Base-by-base conservation (phyloP, 2,329 filamentous ascomycete species). In the Aspergillus spinulosporus region DNA sequence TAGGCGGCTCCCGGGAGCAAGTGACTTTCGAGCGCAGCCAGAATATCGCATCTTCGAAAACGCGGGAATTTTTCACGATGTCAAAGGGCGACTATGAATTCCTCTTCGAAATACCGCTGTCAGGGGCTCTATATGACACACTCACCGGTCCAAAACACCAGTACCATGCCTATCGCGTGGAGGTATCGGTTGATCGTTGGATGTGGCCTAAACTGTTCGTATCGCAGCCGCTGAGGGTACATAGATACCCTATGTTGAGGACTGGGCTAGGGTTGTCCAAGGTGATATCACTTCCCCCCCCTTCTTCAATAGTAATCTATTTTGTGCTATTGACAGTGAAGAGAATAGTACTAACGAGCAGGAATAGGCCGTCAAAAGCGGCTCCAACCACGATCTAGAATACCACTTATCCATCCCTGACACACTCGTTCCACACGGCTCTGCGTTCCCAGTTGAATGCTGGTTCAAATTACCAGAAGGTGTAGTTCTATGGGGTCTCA, bases 41-140 rank as follows among this genome's bases (percentile, higher is more conserved):
- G 12, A 15, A 50, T 2, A 43, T 65, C 4, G 64, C 60, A 4
- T 54, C 58, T 4, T 62, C 63, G 1, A 58, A 59, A 47, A 61
- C 51, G 5, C 51, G 62, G 15, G 58, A 45, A 21, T 50, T 54
- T 1, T 65, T 66, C 40, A 54, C 14, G 45, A 49, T 65, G 42
- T 56, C 62, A 1, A 50, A 55, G 5, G 64, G 64, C 8, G 31
- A 62, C 29, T 61, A 66, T 32, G 56, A 62, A 15, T 65, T 66
- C 11, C 53, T 60, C 7, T 63, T 66, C 44, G 46, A 56, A 3
- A 58, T 66, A 11, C 52, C 62, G 2, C 32, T 66, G 6, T 26
- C 56, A 12, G 44, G 36, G 2, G 49, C 50, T 7, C 42, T 59
- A 1, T 14, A 58, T 4, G 59, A 62, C 4, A 64, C 63, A 0